Conservation (phyloP, 2,329 filamentous ascomycete species). For the Knufia petricola region DNA sequence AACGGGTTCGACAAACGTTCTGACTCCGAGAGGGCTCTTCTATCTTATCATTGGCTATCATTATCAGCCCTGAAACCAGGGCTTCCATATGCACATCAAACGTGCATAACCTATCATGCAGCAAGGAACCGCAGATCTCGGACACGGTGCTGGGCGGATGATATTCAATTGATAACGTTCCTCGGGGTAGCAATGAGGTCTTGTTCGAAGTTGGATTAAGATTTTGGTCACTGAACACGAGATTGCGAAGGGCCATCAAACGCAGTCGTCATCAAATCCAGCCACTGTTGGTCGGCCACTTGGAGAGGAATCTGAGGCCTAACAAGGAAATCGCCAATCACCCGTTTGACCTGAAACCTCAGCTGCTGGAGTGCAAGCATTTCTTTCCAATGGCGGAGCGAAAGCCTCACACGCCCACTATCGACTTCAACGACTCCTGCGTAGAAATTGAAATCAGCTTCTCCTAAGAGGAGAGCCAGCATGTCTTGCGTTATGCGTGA, state of each 20-base stretch:
- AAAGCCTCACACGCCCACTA: constrained; percentile 75
- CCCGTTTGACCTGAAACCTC: constrained; percentile 31
- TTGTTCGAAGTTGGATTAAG: background rate
- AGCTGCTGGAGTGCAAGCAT: constrained; percentile 82
- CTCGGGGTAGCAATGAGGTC: background rate
- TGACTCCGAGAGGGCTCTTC: background rate
- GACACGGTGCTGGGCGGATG: background rate
- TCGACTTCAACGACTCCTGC: constrained; percentile 80
- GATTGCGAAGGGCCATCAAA: constrained; percentile 5
- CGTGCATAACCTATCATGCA: constrained; percentile 11
- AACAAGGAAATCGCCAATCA: constrained; percentile 9
- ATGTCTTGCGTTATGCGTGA: constrained; percentile 72
- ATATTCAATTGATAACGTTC: too few species aligned
- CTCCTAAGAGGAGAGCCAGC: constrained; percentile 74
- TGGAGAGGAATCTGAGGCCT: background rate
- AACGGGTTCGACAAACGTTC: constrained; percentile 6
- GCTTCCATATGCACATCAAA: constrained; percentile 10
- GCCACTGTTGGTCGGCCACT: background rate
- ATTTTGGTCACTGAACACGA: background rate
- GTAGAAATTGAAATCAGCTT: constrained; percentile 82
- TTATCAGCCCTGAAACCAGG: constrained; percentile 7
- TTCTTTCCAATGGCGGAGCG: constrained; percentile 78
- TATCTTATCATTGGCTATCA: constrained; percentile 3
- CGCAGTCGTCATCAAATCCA: constrained; percentile 1
- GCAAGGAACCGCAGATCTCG: background rate